Conservation (phyloP, 257 asterid genomes). For the Fraxinus anomala region DNA sequence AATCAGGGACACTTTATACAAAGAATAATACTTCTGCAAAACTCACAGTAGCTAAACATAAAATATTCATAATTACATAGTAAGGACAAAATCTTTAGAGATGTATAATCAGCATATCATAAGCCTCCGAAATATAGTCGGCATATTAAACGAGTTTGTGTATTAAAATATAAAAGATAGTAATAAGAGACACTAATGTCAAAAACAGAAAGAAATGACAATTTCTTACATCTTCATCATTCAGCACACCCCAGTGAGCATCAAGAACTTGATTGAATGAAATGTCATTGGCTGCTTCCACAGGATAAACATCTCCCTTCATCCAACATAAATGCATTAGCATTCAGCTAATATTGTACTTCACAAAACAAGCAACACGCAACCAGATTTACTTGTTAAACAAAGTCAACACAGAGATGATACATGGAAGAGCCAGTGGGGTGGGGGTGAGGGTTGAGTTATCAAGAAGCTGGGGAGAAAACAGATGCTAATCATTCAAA, state of each 20-base stretch:
- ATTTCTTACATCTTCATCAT: constrained; percentile 81
- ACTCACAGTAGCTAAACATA: constrained; percentile 3
- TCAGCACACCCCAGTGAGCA: constrained; percentile 98
- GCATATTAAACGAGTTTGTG: background rate
- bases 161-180: constrained; percentile 9
- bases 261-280: constrained; percentile 79
- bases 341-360: constrained; percentile 11
- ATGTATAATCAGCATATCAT: constrained; percentile 13
- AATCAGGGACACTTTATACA: constrained; percentile 5
- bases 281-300: constrained; percentile 59
- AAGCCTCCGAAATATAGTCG: constrained; percentile 16
- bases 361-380: background rate
- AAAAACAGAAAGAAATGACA: constrained; percentile 6
- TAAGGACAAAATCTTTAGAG: constrained; percentile 1
- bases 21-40: constrained; percentile 11
- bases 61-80: constrained; percentile 13
- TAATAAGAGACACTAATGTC: constrained; percentile 10
- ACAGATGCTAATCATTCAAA: too few relatives aligned
- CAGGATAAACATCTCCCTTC: constrained; percentile 98
- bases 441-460: too few relatives aligned
- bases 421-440: background rate
- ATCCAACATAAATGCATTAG: constrained; percentile 30
- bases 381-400: background rate
- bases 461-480: too few relatives aligned
- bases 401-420: background rate